Base-by-base conservation (phyloP, 208 protist genomes). In the Crithidia fasciculata region DNA sequence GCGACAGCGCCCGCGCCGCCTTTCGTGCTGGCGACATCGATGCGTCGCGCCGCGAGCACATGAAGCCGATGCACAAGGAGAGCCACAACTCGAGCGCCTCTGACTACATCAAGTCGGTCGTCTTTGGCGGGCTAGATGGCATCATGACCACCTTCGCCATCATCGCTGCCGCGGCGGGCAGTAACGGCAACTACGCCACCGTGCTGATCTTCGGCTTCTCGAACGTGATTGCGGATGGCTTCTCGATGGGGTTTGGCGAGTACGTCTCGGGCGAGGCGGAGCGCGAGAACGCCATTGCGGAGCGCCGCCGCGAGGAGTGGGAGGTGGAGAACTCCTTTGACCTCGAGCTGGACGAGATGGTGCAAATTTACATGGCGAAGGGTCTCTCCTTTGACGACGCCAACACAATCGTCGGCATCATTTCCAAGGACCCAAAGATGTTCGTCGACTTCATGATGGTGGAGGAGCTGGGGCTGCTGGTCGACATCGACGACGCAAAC, bases 381-480 rank as follows among this genome's bases (percentile, higher is more conserved):
- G 98, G 98, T 4, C 83, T 98, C 7, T 90, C 82, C 16, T 85
- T 91, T 44, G 91, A 97, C 45, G 95, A 98, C 50, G 90, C 97
- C 15, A 78, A 73, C 10, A 90, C 82, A n/a, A 93, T 99, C 50
- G 87, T 98, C n/a, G 82, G 74, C 37, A 96, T 98, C 60, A 98
- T 98, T 63, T 93, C 91, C n/a, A 97, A 98, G 71, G 89, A 98
- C 66, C 87, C 69, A 47, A 94, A 98, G 57, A 81, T 93, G 50
- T 98, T 98, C 72, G 94, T 98, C n/a, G 96, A 98, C 67, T 95
- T 97, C 39, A 98, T 98, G 94, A 98, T 98, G 94, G 87, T 94
- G 15, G 91, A 98, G 72, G 95, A 99, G 75, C 84, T 98, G 13
- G 96, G 96, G 9, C 74, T 98, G 13, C 74, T 95, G 36, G 40